phyloP scores from a whole-genome alignment of 352 stramenopile species.

The Phytophthora sp. region DNA sequence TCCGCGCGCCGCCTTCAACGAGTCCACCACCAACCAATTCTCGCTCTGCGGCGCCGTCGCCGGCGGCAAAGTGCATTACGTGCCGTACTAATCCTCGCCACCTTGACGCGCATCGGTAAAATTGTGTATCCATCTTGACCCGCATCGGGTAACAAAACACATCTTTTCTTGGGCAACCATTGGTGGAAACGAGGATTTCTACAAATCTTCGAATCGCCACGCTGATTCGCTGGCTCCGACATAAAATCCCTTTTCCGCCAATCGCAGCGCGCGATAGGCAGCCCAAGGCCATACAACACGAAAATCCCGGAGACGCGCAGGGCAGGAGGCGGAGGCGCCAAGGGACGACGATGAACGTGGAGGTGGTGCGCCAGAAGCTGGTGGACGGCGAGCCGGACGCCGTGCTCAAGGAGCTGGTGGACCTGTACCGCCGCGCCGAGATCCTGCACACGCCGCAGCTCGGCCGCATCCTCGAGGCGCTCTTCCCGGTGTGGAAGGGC shows the following conservation, averaged over 20 bases:
- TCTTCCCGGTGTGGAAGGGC: conserved; percentile 91
- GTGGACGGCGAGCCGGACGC: conserved; percentile 74
- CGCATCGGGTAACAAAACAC: neutral
- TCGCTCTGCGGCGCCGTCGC: conserved; percentile 52
- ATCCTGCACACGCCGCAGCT: conserved; percentile 92
- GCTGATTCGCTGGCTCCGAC: conserved; percentile 17
- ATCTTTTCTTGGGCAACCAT: neutral
- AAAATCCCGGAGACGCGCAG: conserved; percentile 18
- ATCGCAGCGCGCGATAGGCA: neutral
- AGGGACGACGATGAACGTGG: conserved; percentile 80
- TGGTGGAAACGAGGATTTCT: conserved; percentile 5
- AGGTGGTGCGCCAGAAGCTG: conserved; percentile 87
- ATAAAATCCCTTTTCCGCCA: conserved; percentile 10
- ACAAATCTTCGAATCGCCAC: neutral
- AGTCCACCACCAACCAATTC: conserved; percentile 90
- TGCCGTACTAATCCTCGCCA: conserved; percentile 54
- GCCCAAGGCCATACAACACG: neutral
- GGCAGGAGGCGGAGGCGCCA: conserved; percentile 26
- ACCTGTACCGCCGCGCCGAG: conserved; percentile 87
- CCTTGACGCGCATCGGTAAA: neutral
- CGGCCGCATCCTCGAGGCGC: conserved; percentile 87
- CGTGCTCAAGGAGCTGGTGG: conserved; percentile 85
- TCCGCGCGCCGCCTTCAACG: conserved; percentile 61
- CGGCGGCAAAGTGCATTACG: conserved; percentile 54
- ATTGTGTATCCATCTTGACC: neutral